Percentiles rank a stretch among this genome's conserved stretches.
Evolutionary conservation across 306 rosid genomes (phyloP).

Genomic region (Rubus idaeus): DNA sequence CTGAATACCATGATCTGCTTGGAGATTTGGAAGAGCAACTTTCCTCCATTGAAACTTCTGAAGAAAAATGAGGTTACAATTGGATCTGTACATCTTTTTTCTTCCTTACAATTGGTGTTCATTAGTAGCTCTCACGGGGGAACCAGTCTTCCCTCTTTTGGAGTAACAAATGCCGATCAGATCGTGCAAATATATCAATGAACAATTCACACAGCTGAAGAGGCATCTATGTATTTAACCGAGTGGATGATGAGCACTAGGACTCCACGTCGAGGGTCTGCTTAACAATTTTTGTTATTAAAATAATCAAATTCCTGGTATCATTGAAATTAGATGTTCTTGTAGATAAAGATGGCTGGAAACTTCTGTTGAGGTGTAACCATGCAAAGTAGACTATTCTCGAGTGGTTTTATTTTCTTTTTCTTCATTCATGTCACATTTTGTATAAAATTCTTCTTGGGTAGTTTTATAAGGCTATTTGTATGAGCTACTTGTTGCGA

Average conservation of each 20-base stretch:
- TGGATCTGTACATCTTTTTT: slow-evolving; percentile 22
- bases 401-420: neutral
- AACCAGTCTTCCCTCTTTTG: slow-evolving; percentile 1
- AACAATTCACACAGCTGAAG: slow-evolving; percentile 6
- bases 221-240: neutral
- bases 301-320: slow-evolving; percentile 8
- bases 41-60: slow-evolving; percentile 45
- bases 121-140: slow-evolving; percentile 9
- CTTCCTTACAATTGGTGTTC: slow-evolving; percentile 32
- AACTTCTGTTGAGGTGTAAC: neutral
- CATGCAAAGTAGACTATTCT: neutral
- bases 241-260: slow-evolving; percentile 9
- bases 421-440: neutral
- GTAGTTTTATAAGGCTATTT: neutral
- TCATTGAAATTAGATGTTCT: neutral
- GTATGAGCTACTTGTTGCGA: slow-evolving; percentile 4
- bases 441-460: slow-evolving; percentile 9
- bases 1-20: slow-evolving; percentile 72
- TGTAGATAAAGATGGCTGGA: slow-evolving; percentile 25
- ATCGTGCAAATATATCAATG: slow-evolving; percentile 4
- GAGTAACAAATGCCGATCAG: slow-evolving; percentile 8
- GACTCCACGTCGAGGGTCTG: neutral
- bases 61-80: slow-evolving; percentile 32
- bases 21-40: slow-evolving; percentile 75
- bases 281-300: neutral